Conservation (phyloP, 495 filamentous ascomycete species). For the Tuber microsphaerosporum region DNA sequence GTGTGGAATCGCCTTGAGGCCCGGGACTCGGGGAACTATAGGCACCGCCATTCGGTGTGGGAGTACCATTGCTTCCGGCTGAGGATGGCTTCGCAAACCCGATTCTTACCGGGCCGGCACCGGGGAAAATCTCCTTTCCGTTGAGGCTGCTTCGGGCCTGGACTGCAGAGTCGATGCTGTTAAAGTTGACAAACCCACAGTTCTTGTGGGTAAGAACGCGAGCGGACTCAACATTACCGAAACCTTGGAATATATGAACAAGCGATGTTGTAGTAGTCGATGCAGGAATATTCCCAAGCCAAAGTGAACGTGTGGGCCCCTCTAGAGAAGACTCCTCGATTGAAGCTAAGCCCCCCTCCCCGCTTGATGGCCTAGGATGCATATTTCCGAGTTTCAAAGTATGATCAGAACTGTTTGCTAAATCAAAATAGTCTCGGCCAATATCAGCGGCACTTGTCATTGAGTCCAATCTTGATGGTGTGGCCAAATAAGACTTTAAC, state of each 20-base stretch:
- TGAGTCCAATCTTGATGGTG: constrained; percentile 74
- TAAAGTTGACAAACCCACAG: constrained; percentile 97
- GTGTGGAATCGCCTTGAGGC: constrained; percentile 52
- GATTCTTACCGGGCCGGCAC: constrained; percentile 87
- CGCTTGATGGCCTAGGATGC: constrained; percentile 36
- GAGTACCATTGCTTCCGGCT: constrained; percentile 65
- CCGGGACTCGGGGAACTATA: constrained; percentile 96
- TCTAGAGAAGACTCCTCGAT: constrained; percentile 57
- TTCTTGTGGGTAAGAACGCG: constrained; percentile 97
- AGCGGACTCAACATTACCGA: constrained; percentile 84
- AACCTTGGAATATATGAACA: constrained; percentile 83
- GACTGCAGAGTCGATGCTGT: constrained; percentile 79
- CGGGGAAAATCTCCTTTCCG: constrained; percentile 96
- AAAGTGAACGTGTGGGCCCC: constrained; percentile 83
- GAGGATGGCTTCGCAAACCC: constrained; percentile 96
- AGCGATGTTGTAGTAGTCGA: constrained; percentile 91
- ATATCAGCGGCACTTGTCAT: constrained; percentile 77
- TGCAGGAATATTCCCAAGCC: constrained; percentile 96
- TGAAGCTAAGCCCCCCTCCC: constrained; percentile 37
- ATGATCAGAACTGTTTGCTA: constrained; percentile 25
- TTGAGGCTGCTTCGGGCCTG: constrained; percentile 79
- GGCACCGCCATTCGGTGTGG: constrained; percentile 67
- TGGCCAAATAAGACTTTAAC: constrained; percentile 68
- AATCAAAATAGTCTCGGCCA: constrained; percentile 44
- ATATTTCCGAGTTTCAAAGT: constrained; percentile 35